These are phyloP conservation scores for Chiua sp. DNA, from an alignment of 1,284 basidiomycete species.

Conservation along the genomic window DNA sequence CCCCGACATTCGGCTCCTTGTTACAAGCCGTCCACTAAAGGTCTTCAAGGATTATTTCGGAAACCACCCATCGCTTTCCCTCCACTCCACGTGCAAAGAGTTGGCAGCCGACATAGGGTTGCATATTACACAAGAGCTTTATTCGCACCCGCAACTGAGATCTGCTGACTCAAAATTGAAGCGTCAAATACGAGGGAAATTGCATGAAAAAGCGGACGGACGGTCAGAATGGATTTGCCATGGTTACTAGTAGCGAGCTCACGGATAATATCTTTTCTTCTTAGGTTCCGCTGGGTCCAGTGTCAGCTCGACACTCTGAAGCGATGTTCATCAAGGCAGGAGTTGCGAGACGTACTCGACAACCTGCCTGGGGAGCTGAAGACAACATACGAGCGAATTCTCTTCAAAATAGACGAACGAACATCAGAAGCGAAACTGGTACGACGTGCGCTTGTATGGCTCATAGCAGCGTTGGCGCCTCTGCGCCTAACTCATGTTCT, in stretches of 20 bases:
- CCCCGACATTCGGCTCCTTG: background rate
- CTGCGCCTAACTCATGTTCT: background rate
- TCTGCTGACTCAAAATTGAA: background rate
- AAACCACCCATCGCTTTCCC: background rate
- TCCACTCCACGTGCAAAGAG: background rate
- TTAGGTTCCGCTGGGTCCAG: conserved; percentile 7
- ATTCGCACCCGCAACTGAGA: background rate
- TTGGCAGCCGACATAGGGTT: background rate
- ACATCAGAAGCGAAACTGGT: background rate
- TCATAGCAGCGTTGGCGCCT: conserved; percentile 1
- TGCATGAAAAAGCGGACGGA: background rate
- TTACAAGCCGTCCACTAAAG: conserved; percentile 1
- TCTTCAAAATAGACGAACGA: background rate
- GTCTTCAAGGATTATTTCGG: background rate
- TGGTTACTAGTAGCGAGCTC: background rate
- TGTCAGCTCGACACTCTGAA: conserved; percentile 4
- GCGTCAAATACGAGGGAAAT: background rate
- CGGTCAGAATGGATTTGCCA: background rate
- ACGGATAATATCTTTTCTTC: background rate
- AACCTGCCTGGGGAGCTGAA: background rate
- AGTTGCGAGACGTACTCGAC: background rate
- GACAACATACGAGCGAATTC: background rate
- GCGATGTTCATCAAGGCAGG: background rate
- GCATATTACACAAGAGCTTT: conserved; percentile 1
- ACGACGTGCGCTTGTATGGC: background rate